Evolutionary conservation across 495 filamentous ascomycete genomes (phyloP), one percentile per base, ranked within the genome.

Genomic region (Penicillium chermesinum): DNA sequence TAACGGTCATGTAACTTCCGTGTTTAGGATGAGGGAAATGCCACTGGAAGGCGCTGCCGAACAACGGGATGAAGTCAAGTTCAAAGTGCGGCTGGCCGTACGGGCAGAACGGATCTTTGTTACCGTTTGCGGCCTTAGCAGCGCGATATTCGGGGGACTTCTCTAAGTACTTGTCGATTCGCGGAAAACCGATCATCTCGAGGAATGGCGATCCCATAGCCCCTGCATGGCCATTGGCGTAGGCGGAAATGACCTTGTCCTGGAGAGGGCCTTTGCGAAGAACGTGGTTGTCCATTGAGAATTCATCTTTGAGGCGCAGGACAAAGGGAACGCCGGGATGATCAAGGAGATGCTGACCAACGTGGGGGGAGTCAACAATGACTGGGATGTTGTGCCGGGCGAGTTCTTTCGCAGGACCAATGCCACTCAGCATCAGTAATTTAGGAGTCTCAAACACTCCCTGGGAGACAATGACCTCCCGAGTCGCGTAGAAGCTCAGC

Each of bases 21-120:
- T 61, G 36, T 1, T 63, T 51, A 2, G 80, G 80, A 0, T 66
- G 54, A 0, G 77, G 78, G 56, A 74, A 76, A 58, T 85, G 80
- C 79, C 78, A 83, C 57, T 82, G 81, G 74, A 83, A 85, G 6
- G 80, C 78, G 46, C 69, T 71, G 41, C 70, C 65, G 61, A 82
- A 84, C 67, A 82, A 74, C 40, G 71, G 66, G 38, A 83, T 75
- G 48, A 84, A 84, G 56, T 83, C 80, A 44, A 85, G 70, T 67
- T 85, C 80, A 53, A 84, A 83, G 57, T 84, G 80, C 34, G 80
- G 80, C 56, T 84, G 79, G 20, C 75, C 75, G 22, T 56, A 74
- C 6, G 82, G 81, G 5, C 77, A 74, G 53, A 83, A 82, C 8
- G 79, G 79, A 49, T 83, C 80, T 2, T n/a, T n/a, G n/a, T n/a